Evolutionary conservation across 2,329 filamentous ascomycete genomes (phyloP), one percentile per base, ranked within the genome.

Genomic region (Chaetomiaceae sp.): DNA sequence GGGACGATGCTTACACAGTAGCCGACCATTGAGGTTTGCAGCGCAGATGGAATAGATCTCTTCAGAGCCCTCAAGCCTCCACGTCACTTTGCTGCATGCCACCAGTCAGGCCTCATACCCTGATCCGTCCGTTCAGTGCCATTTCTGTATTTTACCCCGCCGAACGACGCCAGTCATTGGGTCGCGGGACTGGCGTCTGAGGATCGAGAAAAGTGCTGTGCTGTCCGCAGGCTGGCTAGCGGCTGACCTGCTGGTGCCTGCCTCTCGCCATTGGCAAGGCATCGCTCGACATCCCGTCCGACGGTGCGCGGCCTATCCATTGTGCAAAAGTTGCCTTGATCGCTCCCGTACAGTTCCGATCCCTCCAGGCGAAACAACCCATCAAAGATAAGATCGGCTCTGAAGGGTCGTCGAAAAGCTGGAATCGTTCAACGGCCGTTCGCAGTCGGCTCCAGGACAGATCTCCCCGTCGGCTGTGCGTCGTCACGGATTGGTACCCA

Each of bases 401-500:
- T 14, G 29, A 32, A 30, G 27, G 27, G 14, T 14, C n/a, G 29
- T 14, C 29, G 29, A 20, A 24, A 41, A 19, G 6, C 30, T 27
- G 35, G 17, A 26, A 5, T 38, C 37, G 33, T 12, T 27, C 32
- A 34, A 39, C 33, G 19, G 33, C 29, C 17, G 29, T 24, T 32
- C 38, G 41, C 29, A 42, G 30, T 29, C 38, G 29, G 45, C 42
- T 50, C 43, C 27, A 19, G 38, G 29, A 42, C 41, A 46, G 41
- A 42, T 37, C 22, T 35, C 34, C 12, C 24, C 38, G 30, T 44
- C 49, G 42, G 41, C 20, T 43, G 41, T 26, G 49, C 48, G 40
- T 18, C 27, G n/a, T 33, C 33, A 34, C 34, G 45, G 37, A 45
- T 59, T 57, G 57, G 37, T 59, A 57, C 57, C 57, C 56, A 59